Conservation (phyloP, 352 stramenopile genomes). For the Blastocystis sp. region DNA sequence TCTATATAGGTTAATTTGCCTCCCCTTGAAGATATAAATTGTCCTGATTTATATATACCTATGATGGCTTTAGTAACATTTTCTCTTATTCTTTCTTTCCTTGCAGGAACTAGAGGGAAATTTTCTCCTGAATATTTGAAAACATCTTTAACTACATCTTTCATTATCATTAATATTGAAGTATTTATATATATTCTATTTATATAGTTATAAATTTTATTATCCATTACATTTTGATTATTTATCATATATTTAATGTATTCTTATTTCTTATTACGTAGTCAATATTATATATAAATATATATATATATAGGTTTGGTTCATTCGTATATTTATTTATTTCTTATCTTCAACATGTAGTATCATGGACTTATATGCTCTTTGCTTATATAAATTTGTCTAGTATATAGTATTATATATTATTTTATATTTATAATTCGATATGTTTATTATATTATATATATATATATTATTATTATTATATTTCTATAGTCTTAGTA, state of each 20-base stretch:
- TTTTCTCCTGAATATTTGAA: conserved; percentile 41
- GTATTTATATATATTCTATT: background rate
- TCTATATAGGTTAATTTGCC: too few relatives aligned
- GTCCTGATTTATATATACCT: conserved; percentile 91
- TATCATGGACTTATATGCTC: conserved; percentile 79
- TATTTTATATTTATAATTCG: conserved; percentile 31
- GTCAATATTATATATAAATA: conserved; percentile 46
- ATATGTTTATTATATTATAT: conserved; percentile 7
- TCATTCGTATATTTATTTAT: too few relatives aligned
- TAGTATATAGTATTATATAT: conserved; percentile 46
- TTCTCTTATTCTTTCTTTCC: conserved; percentile 82
- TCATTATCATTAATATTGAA: background rate
- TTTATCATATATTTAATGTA: conserved; percentile 56
- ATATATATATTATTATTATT: background rate
- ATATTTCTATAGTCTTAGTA: too few relatives aligned
- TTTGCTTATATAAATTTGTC: conserved; percentile 97
- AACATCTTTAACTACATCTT: conserved; percentile 6
- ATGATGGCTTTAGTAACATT: conserved; percentile 96
- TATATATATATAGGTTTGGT: conserved; percentile 56
- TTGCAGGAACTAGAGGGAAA: conserved; percentile 71
- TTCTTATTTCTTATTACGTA: conserved; percentile 12
- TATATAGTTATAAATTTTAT: conserved; percentile 71
- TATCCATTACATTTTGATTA: conserved; percentile 59
- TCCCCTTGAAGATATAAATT: conserved; percentile 80
- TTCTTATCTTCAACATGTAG: conserved; percentile 64